These are phyloP conservation scores for Tillandsia fasciculata DNA, from an alignment of 176 grass and related monocot genomes.

Conservation along the genomic window DNA sequence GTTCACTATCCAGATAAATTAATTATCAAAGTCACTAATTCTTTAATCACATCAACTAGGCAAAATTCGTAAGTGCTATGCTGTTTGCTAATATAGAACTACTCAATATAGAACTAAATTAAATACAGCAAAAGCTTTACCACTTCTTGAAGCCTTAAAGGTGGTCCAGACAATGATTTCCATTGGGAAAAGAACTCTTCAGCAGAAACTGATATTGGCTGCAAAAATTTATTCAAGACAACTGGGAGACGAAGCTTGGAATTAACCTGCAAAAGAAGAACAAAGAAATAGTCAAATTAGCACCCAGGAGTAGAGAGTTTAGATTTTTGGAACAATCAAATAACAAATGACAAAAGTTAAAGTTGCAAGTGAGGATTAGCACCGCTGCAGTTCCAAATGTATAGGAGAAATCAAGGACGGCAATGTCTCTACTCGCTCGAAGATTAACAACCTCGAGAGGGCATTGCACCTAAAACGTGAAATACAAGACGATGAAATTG, in stretches of 20 bases:
- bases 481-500: slow-evolving; percentile 3
- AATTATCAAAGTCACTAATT: background rate
- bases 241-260: slow-evolving; percentile 69
- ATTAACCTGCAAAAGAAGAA: slow-evolving; percentile 57
- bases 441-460: slow-evolving; percentile 87
- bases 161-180: slow-evolving; percentile 75
- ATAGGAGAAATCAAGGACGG: slow-evolving; percentile 99
- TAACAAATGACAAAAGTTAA: slow-evolving; percentile 11
- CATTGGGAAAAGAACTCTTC: slow-evolving; percentile 96
- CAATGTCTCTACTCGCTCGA: slow-evolving; percentile 83
- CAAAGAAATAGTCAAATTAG: background rate
- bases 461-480: slow-evolving; percentile 73
- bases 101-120: slow-evolving; percentile 12
- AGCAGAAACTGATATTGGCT: slow-evolving; percentile 62
- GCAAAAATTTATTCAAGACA: slow-evolving; percentile 89
- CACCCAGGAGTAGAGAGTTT: slow-evolving; percentile 6
- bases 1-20: background rate
- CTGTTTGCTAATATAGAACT: background rate
- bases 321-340: slow-evolving; percentile 5
- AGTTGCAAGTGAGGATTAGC: slow-evolving; percentile 9
- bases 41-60: background rate
- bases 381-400: slow-evolving; percentile 68
- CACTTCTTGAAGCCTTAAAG: slow-evolving; percentile 98
- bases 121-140: slow-evolving; percentile 33
- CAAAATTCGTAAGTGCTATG: too few species aligned